Evolutionary conservation across 768 basidiomycete genomes (phyloP).

Genomic region (Termitomyces sp.): DNA sequence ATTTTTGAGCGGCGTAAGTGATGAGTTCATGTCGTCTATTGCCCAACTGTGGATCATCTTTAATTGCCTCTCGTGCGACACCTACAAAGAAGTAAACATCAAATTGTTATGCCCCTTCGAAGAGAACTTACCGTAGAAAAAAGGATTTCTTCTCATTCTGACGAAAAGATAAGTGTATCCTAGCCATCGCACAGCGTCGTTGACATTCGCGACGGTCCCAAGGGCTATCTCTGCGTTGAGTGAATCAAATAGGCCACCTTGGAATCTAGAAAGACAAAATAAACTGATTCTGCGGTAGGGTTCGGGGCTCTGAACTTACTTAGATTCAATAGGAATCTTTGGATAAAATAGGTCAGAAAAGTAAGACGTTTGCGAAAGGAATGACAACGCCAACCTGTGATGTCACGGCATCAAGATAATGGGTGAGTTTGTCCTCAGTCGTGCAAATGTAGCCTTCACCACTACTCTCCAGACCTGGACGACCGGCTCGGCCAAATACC

Average conservation of each 20-base stretch:
- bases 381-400: conserved; percentile 57
- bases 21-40: conserved; percentile 67
- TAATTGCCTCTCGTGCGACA: conserved; percentile 58
- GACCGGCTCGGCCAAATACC: conserved; percentile 95
- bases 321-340: conserved; percentile 93
- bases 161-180: conserved; percentile 97
- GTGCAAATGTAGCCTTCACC: conserved; percentile 98
- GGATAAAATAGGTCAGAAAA: conserved; percentile 1
- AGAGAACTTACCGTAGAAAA: conserved; percentile 61
- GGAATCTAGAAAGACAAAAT: conserved; percentile 46
- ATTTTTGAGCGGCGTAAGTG: conserved; percentile 53
- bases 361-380: background rate
- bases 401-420: conserved; percentile 84
- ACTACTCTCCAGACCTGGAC: conserved; percentile 81
- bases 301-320: conserved; percentile 40
- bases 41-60: conserved; percentile 70
- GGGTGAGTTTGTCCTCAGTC: conserved; percentile 84
- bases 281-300: conserved; percentile 1
- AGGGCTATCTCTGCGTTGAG: conserved; percentile 94
- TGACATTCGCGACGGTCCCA: conserved; percentile 84
- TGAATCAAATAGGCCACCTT: conserved; percentile 78
- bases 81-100: conserved; percentile 28
- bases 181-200: conserved; percentile 90
- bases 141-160: conserved; percentile 89
- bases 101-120: background rate